Base-by-base conservation (phyloP, 1,284 basidiomycete species). In the Peniophora sp. region DNA sequence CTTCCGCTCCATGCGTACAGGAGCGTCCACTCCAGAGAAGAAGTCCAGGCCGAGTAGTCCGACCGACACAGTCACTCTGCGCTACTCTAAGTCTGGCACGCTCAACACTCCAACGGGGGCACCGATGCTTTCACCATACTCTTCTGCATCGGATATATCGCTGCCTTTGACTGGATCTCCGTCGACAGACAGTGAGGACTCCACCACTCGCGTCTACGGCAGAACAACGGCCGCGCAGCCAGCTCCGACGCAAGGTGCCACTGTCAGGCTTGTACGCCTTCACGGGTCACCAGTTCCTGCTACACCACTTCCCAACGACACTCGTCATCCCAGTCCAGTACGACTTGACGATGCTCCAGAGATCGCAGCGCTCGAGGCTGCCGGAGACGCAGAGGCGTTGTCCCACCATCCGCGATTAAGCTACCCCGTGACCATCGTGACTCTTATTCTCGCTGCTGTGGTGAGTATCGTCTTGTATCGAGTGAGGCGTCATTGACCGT, bases 391-490 rank as follows among this genome's bases (percentile, higher is more conserved):
- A 47, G 15, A 35, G 15, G 15, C 24, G 9, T 34, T 45, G 45
- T 37, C 8, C 8, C 14, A 8, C 35, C 46, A 20, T 62, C 83
- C 86, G 15, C 68, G 71, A 58, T 60, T 92, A 60, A 87, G 83
- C 59, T 72, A 79, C 64, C 68, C 72, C 41, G 60, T 87, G 56
- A 83, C 80, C 2, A 56, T 86, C 10, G 57, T 73, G 3, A 58
- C 89, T 32, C 63, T 92, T 50, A 64, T 76, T 3, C 55, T 71
- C 2, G 83, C 88, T 46, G 88, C 88, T 2, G 74, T 81, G 43
- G 84, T 87, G 61, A 58, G 81, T 70, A 14, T 1, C 22, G 27
- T n/a, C n/a, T 35, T 32, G 2, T 32, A n/a, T 49, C 3, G 17
- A 24, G 22, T n/a, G 39, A 12, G 22, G 24, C 12, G 36, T 18